phyloP scores from a whole-genome alignment of 441 rosid genomes.

The Gossypium schwendimanii region DNA sequence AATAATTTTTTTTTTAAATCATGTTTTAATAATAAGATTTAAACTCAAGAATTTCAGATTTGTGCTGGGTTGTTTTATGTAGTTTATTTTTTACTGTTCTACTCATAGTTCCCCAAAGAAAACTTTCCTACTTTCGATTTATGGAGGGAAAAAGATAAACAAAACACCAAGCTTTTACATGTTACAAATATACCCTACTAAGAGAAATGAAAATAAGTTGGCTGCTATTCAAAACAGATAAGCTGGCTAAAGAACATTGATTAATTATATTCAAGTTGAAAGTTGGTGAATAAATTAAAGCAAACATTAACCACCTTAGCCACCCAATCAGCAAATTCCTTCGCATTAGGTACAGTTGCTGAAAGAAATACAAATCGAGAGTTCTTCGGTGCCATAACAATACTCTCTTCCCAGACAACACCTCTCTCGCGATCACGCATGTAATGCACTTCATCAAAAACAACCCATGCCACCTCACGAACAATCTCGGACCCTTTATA shows the following conservation, averaged over 20 bases:
- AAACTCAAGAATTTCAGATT: neutral
- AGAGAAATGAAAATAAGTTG: neutral
- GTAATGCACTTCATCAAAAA: slow-evolving; percentile 97
- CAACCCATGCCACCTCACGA: slow-evolving; percentile 94
- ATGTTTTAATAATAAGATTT: neutral
- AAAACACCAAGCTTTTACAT: neutral
- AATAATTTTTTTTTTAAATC: no score
- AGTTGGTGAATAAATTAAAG: neutral
- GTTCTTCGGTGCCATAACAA: slow-evolving; percentile 96
- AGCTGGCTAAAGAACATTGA: neutral
- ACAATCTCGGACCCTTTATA: slow-evolving; percentile 87
- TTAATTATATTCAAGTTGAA: slow-evolving; percentile 1
- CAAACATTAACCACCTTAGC: slow-evolving; percentile 57
- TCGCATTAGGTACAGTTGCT: slow-evolving; percentile 97
- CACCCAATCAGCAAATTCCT: slow-evolving; percentile 99
- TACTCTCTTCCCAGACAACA: slow-evolving; percentile 99
- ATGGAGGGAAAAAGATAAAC: neutral
- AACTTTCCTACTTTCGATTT: neutral
- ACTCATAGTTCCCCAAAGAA: neutral
- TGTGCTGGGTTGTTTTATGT: neutral
- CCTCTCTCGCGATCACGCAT: slow-evolving; percentile 99
- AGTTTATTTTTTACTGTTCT: neutral
- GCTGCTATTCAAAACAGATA: neutral
- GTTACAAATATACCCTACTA: neutral
- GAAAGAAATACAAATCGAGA: slow-evolving; percentile 91